Evolutionary conservation across 1,284 basidiomycete species (phyloP).

Genomic region (Irpex lacteus): DNA sequence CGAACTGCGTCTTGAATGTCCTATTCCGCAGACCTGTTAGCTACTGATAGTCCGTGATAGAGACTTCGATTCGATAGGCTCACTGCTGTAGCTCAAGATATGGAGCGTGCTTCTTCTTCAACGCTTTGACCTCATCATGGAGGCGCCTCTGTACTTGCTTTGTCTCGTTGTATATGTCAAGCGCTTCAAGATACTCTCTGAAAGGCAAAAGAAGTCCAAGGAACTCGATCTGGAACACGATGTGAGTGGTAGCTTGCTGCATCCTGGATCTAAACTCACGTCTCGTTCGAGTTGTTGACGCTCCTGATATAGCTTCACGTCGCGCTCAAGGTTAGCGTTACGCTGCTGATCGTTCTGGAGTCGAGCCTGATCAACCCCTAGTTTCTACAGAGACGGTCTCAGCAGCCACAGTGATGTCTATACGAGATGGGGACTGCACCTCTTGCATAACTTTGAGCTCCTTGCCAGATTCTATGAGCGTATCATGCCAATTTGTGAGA

Average conservation of each 20-base stretch:
- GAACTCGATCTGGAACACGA: constrained; percentile 52
- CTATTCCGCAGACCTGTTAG: constrained; percentile 27
- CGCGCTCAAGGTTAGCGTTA: constrained; percentile 72
- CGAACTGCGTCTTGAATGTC: constrained; percentile 43
- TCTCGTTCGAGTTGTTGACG: constrained; percentile 66
- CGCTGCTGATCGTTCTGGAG: constrained; percentile 69
- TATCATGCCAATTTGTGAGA: constrained; percentile 82
- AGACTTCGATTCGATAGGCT: constrained; percentile 10
- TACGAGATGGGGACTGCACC: constrained; percentile 31
- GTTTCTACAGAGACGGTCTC: constrained; percentile 32
- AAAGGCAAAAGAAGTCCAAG: constrained; percentile 67
- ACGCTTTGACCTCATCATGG: constrained; percentile 46
- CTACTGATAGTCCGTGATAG: constrained; percentile 3
- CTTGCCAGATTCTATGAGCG: constrained; percentile 67
- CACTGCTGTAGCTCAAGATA: constrained; percentile 60
- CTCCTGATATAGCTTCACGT: constrained; percentile 76
- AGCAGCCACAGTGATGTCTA: not conserved
- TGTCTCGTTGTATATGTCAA: constrained; percentile 42
- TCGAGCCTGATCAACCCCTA: constrained; percentile 54
- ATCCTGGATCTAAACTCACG: constrained; percentile 33
- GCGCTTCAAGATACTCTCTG: constrained; percentile 62
- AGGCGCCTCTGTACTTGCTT: constrained; percentile 53
- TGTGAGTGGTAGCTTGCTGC: not conserved
- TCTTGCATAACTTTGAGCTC: constrained; percentile 51
- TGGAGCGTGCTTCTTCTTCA: constrained; percentile 66